Conservation (phyloP, 768 basidiomycete species). For the Lactarius quietus region DNA sequence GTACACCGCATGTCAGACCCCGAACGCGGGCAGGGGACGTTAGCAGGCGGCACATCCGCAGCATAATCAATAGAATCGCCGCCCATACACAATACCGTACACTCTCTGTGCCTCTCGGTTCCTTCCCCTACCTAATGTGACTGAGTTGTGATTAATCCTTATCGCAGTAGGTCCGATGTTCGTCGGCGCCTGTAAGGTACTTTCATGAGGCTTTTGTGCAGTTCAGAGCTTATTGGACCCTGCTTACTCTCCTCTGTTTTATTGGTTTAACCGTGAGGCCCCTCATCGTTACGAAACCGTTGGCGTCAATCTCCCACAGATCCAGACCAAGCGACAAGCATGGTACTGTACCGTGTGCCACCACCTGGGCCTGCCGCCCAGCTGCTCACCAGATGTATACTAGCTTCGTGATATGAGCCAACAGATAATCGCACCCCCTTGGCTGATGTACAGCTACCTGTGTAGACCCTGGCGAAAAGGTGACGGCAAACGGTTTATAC, state of each 20-base stretch:
- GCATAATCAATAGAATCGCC: conserved; percentile 2
- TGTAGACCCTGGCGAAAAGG: background rate
- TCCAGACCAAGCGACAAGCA: background rate
- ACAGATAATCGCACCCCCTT: background rate
- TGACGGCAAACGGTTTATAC: background rate
- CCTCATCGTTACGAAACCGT: background rate
- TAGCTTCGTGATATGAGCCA: background rate
- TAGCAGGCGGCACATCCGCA: conserved; percentile 34
- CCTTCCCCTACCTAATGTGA: background rate
- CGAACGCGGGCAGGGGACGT: conserved; percentile 57
- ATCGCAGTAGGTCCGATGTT: background rate
- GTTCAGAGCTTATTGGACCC: background rate
- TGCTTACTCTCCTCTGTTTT: background rate
- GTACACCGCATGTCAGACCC: conserved; percentile 79
- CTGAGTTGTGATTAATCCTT: background rate
- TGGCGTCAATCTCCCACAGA: background rate
- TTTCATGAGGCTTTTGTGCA: background rate
- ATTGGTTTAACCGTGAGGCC: background rate
- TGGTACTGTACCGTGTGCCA: background rate
- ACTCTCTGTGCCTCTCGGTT: background rate
- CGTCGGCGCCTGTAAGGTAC: background rate
- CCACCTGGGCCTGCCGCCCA: background rate
- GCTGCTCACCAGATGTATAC: background rate
- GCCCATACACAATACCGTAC: background rate
- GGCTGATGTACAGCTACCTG: background rate